Evolutionary conservation across 495 filamentous ascomycete species (phyloP).

Genomic region (Aspergillus hancockii): DNA sequence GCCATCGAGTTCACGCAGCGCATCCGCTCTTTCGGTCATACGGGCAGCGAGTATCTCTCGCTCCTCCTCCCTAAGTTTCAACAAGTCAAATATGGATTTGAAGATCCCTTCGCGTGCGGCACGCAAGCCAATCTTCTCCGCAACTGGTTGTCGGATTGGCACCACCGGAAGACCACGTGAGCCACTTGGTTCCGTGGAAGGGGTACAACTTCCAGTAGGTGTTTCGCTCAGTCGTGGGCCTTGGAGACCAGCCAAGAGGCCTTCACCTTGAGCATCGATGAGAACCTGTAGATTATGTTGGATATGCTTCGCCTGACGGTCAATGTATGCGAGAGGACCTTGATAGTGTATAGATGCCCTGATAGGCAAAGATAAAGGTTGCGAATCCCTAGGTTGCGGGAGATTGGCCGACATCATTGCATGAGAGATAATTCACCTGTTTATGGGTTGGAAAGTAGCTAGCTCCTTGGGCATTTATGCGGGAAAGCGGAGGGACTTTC

Average conservation of each 20-base stretch:
- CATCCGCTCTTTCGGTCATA: constrained; percentile 55
- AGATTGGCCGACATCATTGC: constrained; percentile 37
- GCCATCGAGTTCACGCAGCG: constrained; percentile 59
- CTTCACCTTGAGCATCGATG: constrained; percentile 82
- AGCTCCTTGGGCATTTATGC: neutral
- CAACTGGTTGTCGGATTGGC: constrained; percentile 63
- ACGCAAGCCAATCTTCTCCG: constrained; percentile 58
- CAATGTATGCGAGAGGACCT: constrained; percentile 44
- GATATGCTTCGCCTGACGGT: constrained; percentile 54
- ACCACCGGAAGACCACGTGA: constrained; percentile 40
- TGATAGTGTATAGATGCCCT: constrained; percentile 33
- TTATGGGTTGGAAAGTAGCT: neutral
- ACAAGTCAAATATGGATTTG: constrained; percentile 68
- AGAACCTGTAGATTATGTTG: constrained; percentile 76
- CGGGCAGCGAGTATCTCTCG: constrained; percentile 58
- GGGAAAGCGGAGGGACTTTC: neutral
- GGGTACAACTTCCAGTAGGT: constrained; percentile 51
- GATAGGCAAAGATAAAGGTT: constrained; percentile 29
- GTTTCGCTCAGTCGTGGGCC: constrained; percentile 35
- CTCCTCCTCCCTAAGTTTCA: constrained; percentile 73
- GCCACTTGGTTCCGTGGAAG: constrained; percentile 31
- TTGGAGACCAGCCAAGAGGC: constrained; percentile 59
- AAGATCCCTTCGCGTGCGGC: constrained; percentile 72
- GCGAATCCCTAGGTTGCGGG: constrained; percentile 26
- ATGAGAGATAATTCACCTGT: constrained; percentile 9